Percentiles rank a stretch among this genome's conserved stretches.
These are phyloP conservation scores for Ramaria rubella DNA, from an alignment of 768 basidiomycete species.

Conservation along the genomic window DNA sequence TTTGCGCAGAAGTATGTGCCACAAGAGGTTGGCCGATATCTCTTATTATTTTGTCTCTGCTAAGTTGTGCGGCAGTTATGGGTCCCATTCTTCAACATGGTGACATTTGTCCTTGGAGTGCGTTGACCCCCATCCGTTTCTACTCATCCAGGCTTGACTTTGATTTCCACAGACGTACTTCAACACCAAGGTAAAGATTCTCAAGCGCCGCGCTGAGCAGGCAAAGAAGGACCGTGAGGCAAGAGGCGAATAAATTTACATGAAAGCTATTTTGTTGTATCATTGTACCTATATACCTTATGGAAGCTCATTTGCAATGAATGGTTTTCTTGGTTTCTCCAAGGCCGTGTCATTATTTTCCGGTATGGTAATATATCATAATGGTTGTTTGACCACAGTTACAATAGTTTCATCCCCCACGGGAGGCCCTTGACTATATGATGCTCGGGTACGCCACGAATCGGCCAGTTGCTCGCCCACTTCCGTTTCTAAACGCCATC, in stretches of 20 bases:
- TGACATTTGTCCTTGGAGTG: slow-evolving; percentile 74
- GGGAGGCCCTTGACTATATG: background rate
- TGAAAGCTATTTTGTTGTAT: background rate
- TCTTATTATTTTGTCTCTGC: slow-evolving; percentile 6
- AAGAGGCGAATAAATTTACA: background rate
- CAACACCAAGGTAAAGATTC: slow-evolving; percentile 64
- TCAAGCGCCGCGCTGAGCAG: slow-evolving; percentile 46
- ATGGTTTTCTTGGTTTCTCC: background rate
- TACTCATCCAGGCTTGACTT: background rate
- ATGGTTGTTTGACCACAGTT: background rate
- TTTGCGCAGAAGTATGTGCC: slow-evolving; percentile 78
- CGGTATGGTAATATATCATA: background rate
- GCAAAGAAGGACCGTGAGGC: slow-evolving; percentile 34
- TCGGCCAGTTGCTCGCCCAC: slow-evolving; percentile 36
- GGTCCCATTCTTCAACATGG: slow-evolving; percentile 80
- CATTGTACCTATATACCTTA: background rate
- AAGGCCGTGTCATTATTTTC: background rate
- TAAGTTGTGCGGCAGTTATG: slow-evolving; percentile 48
- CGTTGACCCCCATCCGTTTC: slow-evolving; percentile 22
- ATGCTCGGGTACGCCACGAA: background rate
- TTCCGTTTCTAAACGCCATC: slow-evolving; percentile 65
- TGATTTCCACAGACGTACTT: slow-evolving; percentile 57
- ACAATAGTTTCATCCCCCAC: slow-evolving; percentile 1
- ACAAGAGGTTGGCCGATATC: slow-evolving; percentile 46
- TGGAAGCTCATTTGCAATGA: background rate